A percentile compares a stretch with the other conserved stretches of the same genome.
Evolutionary conservation across 164 flowering plant genomes (phyloP).

Genomic region (Dillenia turbinata): DNA sequence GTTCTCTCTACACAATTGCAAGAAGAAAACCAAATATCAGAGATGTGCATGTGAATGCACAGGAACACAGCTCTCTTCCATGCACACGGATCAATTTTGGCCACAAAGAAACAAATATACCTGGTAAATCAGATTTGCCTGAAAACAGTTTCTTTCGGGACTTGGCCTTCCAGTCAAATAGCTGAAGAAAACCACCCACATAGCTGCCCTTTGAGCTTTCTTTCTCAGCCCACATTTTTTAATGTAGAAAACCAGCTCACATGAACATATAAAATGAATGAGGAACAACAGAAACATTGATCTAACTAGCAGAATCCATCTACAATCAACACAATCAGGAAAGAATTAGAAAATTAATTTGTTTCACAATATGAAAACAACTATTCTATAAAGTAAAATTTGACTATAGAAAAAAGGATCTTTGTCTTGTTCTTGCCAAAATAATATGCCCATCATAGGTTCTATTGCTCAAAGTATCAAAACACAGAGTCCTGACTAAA

Average conservation of each 20-base stretch:
- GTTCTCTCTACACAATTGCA: slow-evolving; percentile 39
- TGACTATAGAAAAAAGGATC: not conserved
- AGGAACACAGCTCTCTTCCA: not conserved
- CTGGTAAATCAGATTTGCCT: slow-evolving; percentile 61
- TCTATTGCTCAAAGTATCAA: too few relatives aligned
- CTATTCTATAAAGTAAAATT: not conserved
- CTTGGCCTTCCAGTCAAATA: slow-evolving; percentile 91
- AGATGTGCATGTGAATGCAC: too few relatives aligned
- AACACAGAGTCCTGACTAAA: too few relatives aligned
- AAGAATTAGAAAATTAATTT: not conserved
- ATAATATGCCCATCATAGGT: too few relatives aligned
- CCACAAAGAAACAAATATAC: slow-evolving; percentile 22
- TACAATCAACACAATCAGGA: slow-evolving; percentile 11
- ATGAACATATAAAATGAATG: not conserved
- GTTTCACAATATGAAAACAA: not conserved
- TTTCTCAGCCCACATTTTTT: slow-evolving; percentile 59
- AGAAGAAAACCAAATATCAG: slow-evolving; percentile 1
- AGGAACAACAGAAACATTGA: not conserved
- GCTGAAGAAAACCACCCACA: slow-evolving; percentile 80
- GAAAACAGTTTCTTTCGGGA: slow-evolving; percentile 86
- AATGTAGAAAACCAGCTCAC: slow-evolving; percentile 9
- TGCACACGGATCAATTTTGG: not conserved
- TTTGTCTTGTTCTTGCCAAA: too few relatives aligned
- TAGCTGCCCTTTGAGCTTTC: slow-evolving; percentile 54
- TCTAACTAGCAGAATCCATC: slow-evolving; percentile 12